These are phyloP conservation scores for Pseudovirgaria hyperparasitica DNA, from an alignment of 2,329 filamentous ascomycete genomes.

Conservation along the genomic window DNA sequence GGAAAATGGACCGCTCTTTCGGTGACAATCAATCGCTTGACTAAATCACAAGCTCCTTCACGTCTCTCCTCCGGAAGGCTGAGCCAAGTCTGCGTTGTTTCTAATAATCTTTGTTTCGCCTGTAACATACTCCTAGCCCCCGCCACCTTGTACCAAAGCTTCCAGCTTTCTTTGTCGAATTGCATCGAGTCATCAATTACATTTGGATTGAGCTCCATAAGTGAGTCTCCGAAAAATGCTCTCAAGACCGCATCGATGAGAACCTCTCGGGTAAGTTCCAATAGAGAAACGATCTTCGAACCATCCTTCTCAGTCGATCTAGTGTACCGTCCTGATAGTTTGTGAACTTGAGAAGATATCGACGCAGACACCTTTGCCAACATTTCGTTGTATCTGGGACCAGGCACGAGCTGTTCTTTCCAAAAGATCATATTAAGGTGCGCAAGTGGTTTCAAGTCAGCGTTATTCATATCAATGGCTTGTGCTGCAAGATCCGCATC, in stretches of 20 bases:
- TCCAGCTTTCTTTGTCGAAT: constrained; percentile 5
- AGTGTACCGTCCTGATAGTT: no score
- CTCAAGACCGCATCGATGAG: constrained; percentile 1
- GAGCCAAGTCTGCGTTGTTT: constrained; percentile 1
- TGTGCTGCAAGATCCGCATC: not conserved
- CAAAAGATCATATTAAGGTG: constrained; percentile 3
- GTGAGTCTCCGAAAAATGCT: constrained; percentile 3
- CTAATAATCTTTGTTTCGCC: not conserved
- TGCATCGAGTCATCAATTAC: constrained; percentile 1
- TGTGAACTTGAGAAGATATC: no score
- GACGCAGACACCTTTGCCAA: no score
- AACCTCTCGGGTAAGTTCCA: constrained; percentile 1
- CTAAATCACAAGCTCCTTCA: constrained; percentile 1
- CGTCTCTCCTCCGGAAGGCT: constrained; percentile 1
- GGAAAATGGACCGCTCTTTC: constrained; percentile 1
- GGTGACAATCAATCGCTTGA: constrained; percentile 1
- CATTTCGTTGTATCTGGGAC: constrained; percentile 1
- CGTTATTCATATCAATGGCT: no score
- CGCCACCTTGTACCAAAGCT: constrained; percentile 3
- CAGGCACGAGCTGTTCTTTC: constrained; percentile 1
- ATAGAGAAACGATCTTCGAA: constrained; percentile 3
- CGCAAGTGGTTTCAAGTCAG: no score
- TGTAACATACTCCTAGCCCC: not conserved
- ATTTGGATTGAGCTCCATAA: constrained; percentile 3
- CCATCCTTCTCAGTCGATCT: no score